Percentiles rank a stretch among this genome's conserved stretches.
These are phyloP conservation scores for Linanthus parryae DNA, from an alignment of 148 eudicot species.

Conservation along the genomic window DNA sequence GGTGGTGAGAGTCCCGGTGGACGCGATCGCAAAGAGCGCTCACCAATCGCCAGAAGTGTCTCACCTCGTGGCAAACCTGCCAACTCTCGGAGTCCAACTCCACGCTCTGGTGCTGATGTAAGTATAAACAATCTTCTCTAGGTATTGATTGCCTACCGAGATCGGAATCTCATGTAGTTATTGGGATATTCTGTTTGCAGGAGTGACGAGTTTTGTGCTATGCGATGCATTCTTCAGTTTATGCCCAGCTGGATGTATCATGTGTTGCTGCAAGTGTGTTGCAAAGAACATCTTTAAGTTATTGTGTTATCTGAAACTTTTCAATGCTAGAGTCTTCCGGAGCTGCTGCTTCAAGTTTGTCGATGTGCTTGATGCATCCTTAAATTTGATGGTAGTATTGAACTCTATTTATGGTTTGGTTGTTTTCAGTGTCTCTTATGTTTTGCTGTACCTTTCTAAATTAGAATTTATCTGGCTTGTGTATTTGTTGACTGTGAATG, in stretches of 20 bases:
- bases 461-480: no score
- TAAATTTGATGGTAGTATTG: constrained; percentile 8
- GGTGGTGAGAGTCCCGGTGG: constrained; percentile 51
- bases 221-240: no score
- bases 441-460: constrained; percentile 1
- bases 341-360: constrained; percentile 15
- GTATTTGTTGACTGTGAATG: no score
- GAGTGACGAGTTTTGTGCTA: constrained; percentile 1
- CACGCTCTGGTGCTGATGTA: constrained; percentile 82
- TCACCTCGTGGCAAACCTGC: constrained; percentile 49
- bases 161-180: background rate
- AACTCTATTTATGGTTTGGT: constrained; percentile 3
- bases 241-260: no score
- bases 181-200: constrained; percentile 3
- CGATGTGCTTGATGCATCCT: constrained; percentile 11
- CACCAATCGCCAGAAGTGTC: constrained; percentile 49
- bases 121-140: constrained; percentile 18
- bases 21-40: constrained; percentile 33
- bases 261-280: no score
- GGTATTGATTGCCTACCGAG: background rate
- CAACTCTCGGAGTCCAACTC: constrained; percentile 80
- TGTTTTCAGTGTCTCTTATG: constrained; percentile 1
- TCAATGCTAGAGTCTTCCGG: constrained; percentile 15
- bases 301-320: background rate
- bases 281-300: background rate